Evolutionary conservation across 225 moss, liverwort and hornwort genomes (phyloP).

Genomic region (Takakia lepidozioides): DNA sequence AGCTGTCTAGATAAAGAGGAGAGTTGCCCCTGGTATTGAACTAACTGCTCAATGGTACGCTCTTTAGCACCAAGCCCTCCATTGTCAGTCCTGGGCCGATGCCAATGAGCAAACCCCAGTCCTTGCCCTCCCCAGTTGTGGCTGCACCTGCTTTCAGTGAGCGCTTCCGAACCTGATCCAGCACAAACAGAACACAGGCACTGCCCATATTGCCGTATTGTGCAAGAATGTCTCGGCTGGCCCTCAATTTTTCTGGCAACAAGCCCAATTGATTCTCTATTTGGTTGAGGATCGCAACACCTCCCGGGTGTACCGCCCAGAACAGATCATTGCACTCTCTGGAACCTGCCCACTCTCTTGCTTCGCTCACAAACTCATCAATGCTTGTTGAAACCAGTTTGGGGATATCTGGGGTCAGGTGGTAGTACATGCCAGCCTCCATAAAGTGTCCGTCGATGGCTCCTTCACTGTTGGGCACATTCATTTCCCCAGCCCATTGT

Average conservation of each 20-base stretch:
- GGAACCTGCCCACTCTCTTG: conserved; percentile 2
- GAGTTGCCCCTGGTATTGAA: too few species aligned
- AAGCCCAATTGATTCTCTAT: conserved; percentile 11
- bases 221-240: conserved; percentile 8
- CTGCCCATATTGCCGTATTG: conserved; percentile 23
- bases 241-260: conserved; percentile 5
- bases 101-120: conserved; percentile 17
- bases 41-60: too few species aligned
- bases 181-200: conserved; percentile 16
- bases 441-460: conserved; percentile 22
- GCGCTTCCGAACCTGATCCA: conserved; percentile 12
- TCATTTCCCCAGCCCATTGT: conserved; percentile 16
- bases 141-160: not conserved
- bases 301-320: conserved; percentile 21
- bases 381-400: conserved; percentile 20
- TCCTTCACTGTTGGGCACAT: conserved; percentile 18
- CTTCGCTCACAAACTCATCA: conserved; percentile 14
- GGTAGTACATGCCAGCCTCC: conserved; percentile 21
- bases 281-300: conserved; percentile 14
- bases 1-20: too few species aligned
- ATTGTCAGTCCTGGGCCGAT: conserved; percentile 19
- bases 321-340: conserved; percentile 13
- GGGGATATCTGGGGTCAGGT: conserved; percentile 19
- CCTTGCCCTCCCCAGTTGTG: conserved; percentile 10
- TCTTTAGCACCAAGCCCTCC: conserved; percentile 9